A percentile compares a stretch with the other conserved stretches of the same genome.
phyloP scores from a whole-genome alignment of 495 filamentous ascomycete genomes.

The Oidiodendron maius region DNA sequence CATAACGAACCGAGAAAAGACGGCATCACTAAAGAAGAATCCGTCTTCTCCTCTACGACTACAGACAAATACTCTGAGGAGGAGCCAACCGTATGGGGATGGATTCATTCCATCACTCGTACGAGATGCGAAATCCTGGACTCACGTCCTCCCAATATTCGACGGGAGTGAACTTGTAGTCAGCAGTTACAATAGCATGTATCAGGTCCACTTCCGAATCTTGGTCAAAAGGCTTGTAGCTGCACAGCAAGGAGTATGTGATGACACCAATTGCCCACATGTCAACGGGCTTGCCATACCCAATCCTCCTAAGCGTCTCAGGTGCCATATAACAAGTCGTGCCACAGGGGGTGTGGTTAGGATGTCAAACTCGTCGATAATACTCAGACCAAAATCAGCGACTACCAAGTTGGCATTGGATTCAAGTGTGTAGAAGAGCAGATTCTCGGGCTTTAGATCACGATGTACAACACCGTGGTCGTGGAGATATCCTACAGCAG shows the following conservation, averaged over 20 bases:
- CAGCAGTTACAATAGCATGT: conserved; percentile 94
- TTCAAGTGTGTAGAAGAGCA: conserved; percentile 73
- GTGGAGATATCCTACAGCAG: conserved; percentile 96
- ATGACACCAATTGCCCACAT: conserved; percentile 96
- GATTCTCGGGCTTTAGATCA: conserved; percentile 69
- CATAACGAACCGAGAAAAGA: too few species aligned
- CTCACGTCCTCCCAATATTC: conserved; percentile 97
- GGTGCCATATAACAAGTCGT: conserved; percentile 97
- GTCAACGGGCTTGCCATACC: conserved; percentile 86
- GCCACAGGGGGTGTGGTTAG: conserved; percentile 94
- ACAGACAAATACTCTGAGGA: too few species aligned
- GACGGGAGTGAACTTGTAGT: conserved; percentile 91
- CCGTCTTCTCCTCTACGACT: too few species aligned
- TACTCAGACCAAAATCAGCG: conserved; percentile 87
- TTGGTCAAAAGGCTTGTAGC: conserved; percentile 96
- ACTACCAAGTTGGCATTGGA: conserved; percentile 88
- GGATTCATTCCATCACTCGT: conserved; percentile 76
- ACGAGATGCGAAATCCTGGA: conserved; percentile 80
- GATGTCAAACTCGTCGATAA: conserved; percentile 97
- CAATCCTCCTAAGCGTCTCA: conserved; percentile 84
- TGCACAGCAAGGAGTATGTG: conserved; percentile 94
- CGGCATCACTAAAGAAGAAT: too few species aligned
- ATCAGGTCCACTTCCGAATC: conserved; percentile 98
- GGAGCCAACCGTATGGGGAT: too few species aligned
- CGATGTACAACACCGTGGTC: conserved; percentile 98